Conservation (phyloP, 140 eudicot genomes). For the Senecio squalidus region DNA sequence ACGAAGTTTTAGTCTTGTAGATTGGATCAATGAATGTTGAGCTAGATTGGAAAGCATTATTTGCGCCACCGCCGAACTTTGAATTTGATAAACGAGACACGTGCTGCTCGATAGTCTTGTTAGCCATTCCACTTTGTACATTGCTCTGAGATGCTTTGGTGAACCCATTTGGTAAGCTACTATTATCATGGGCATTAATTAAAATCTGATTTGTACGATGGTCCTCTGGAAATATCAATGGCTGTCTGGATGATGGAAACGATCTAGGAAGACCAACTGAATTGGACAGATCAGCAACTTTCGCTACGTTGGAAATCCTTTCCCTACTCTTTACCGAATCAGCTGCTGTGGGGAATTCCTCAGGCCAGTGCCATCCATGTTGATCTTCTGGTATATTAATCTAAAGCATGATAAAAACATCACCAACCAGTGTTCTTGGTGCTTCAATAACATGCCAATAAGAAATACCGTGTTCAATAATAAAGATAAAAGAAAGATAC, state of each 20-base stretch:
- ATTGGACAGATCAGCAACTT: conserved; percentile 25
- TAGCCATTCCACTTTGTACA: conserved; percentile 17
- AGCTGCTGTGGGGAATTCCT: conserved; percentile 47
- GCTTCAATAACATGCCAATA: conserved; percentile 55
- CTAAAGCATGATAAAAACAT: conserved; percentile 66
- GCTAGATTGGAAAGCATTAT: conserved; percentile 28
- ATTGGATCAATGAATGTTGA: conserved; percentile 16
- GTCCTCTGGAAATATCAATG: conserved; percentile 16
- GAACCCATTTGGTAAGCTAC: conserved; percentile 18
- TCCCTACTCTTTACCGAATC: conserved; percentile 25
- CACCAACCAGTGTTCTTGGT: conserved; percentile 53
- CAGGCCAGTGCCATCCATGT: conserved; percentile 83
- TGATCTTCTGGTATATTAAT: conserved; percentile 68
- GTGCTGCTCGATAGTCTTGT: conserved; percentile 21
- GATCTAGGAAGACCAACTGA: conserved; percentile 31
- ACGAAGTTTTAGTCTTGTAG: conserved; percentile 22
- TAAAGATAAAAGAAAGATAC: conserved; percentile 8
- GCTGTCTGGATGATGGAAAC: conserved; percentile 30
- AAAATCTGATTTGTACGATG: conserved; percentile 18
- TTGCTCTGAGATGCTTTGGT: conserved; percentile 20
- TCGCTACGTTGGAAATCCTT: conserved; percentile 23
- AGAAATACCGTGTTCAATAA: conserved; percentile 37
- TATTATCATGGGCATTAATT: conserved; percentile 21
- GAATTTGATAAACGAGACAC: conserved; percentile 22
- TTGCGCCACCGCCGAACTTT: conserved; percentile 24